Percentiles rank a stretch among this genome's conserved stretches.
Conservation (phyloP, 202 grass and related monocot genomes). For the Digitaria exilis region DNA sequence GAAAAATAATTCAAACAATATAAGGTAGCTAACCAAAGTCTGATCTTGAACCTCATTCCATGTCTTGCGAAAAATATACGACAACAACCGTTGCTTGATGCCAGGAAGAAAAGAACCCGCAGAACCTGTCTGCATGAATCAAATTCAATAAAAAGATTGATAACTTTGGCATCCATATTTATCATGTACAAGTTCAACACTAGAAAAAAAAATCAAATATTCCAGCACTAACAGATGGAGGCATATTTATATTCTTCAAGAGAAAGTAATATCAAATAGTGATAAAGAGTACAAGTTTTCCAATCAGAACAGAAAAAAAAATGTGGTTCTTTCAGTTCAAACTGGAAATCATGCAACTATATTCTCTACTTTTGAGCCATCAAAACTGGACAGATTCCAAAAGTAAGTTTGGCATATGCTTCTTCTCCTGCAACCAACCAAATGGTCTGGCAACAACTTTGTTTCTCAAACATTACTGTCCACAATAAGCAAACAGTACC, state of each 20-base stretch:
- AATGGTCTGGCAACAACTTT: neutral
- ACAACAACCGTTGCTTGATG: slow-evolving; percentile 92
- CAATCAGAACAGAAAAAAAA: neutral
- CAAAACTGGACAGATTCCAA: neutral
- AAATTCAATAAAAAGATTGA: slow-evolving; percentile 30
- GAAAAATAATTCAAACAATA: slow-evolving; percentile 22
- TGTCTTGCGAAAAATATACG: slow-evolving; percentile 87
- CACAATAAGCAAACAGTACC: too few relatives aligned
- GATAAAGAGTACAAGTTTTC: neutral
- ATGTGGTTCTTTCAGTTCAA: neutral
- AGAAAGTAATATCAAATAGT: neutral
- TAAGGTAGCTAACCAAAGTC: slow-evolving; percentile 60
- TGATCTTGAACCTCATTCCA: slow-evolving; percentile 89
- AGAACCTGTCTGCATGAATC: slow-evolving; percentile 47
- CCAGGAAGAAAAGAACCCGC: slow-evolving; percentile 78
- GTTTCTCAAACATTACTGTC: neutral
- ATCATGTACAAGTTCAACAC: neutral
- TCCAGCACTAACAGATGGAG: slow-evolving; percentile 5
- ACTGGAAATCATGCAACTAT: neutral
- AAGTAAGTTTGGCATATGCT: neutral
- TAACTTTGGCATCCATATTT: neutral
- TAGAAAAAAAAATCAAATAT: slow-evolving; percentile 4
- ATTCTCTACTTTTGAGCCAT: neutral
- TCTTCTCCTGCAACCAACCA: neutral
- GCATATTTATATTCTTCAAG: neutral